Percentiles rank a stretch among this genome's conserved stretches.
phyloP scores from a whole-genome alignment of 2,329 filamentous ascomycete genomes.

The Fusarium pseudocircinatum region DNA sequence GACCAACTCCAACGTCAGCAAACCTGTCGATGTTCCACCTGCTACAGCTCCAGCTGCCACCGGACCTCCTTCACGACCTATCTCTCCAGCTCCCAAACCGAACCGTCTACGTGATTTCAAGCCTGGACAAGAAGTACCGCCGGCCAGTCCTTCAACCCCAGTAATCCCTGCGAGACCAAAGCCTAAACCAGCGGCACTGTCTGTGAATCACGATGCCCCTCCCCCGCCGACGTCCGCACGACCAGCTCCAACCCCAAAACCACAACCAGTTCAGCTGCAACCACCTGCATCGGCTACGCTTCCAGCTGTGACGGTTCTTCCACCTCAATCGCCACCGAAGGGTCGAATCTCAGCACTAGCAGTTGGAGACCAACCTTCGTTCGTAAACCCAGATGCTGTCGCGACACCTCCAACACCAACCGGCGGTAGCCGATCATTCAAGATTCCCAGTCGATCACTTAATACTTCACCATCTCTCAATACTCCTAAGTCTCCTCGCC shows the following conservation, averaged over 20 bases:
- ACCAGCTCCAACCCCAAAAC: conserved; percentile 38
- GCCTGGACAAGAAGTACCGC: conserved; percentile 49
- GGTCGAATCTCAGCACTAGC: conserved; percentile 48
- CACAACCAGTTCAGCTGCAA: conserved; percentile 33
- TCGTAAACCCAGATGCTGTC: conserved; percentile 59
- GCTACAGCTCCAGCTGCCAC: conserved; percentile 38
- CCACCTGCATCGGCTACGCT: conserved; percentile 50
- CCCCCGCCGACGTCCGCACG: conserved; percentile 39
- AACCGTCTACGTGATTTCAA: conserved; percentile 54
- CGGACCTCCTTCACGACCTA: conserved; percentile 45
- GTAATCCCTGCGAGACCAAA: conserved; percentile 46
- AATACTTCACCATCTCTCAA: conserved; percentile 58
- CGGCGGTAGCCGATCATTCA: conserved; percentile 58
- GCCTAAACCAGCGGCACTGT: conserved; percentile 39
- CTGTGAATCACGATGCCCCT: conserved; percentile 38
- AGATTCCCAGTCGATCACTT: conserved; percentile 64
- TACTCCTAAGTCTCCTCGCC: conserved; percentile 56
- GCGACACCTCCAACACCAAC: conserved; percentile 54
- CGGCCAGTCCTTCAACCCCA: conserved; percentile 47
- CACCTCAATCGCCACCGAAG: conserved; percentile 75
- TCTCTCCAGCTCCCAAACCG: conserved; percentile 55
- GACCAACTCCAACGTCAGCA: conserved; percentile 32
- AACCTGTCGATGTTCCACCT: conserved; percentile 32
- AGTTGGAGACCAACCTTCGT: conserved; percentile 54
- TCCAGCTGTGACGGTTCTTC: conserved; percentile 74